Conservation (phyloP, 331 rosid genomes). For the Acacia pycnantha region DNA sequence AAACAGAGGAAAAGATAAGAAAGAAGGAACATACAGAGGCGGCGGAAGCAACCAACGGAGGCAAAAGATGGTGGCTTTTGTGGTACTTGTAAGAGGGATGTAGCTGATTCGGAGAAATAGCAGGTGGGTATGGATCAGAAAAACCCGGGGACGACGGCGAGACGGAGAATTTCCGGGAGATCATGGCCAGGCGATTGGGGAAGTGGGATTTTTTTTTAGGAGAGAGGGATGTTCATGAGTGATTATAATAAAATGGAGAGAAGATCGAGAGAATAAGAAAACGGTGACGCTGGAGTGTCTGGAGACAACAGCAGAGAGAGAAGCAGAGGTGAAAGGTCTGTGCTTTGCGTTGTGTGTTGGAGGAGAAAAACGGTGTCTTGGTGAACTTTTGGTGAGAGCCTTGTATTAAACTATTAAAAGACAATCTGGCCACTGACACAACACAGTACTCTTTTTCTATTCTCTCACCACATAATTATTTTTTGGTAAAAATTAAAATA, state of each 20-base stretch:
- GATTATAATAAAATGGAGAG: neutral
- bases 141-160: constrained; percentile 27
- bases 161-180: constrained; percentile 31
- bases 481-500: too few relatives aligned
- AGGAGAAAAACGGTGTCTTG: neutral
- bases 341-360: neutral
- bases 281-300: neutral
- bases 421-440: neutral
- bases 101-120: constrained; percentile 5
- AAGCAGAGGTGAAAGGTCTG: neutral
- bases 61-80: constrained; percentile 5
- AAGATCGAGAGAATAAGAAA: neutral
- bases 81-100: neutral
- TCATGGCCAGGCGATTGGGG: constrained; percentile 33
- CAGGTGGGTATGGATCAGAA: neutral
- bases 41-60: constrained; percentile 42
- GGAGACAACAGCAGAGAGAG: neutral
- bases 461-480: neutral
- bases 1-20: constrained; percentile 46
- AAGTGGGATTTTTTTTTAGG: neutral
- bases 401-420: neutral
- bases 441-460: neutral
- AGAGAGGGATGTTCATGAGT: constrained; percentile 20
- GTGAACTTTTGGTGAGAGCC: constrained; percentile 9
- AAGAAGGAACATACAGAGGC: constrained; percentile 47